Conservation (phyloP, 1,284 basidiomycete genomes). For the Boletellus deceptivus region DNA sequence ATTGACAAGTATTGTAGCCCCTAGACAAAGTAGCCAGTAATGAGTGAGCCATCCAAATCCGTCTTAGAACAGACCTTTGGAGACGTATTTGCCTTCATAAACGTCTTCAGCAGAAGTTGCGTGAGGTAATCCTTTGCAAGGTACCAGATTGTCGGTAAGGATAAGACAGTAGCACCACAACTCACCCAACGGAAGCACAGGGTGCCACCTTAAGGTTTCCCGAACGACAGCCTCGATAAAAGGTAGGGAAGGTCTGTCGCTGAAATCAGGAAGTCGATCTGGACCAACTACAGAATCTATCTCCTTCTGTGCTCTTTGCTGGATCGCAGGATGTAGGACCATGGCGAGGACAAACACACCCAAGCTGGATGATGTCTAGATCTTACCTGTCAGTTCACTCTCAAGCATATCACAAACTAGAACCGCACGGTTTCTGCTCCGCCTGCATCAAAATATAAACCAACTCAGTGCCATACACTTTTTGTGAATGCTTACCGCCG, state of each 20-base stretch:
- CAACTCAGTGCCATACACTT: background rate
- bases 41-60: background rate
- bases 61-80: conserved; percentile 30
- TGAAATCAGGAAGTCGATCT: conserved; percentile 40
- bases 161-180: conserved; percentile 1
- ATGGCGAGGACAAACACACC: conserved; percentile 50
- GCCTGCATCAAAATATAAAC: conserved; percentile 14
- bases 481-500: conserved; percentile 18
- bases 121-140: conserved; percentile 42
- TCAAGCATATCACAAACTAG: background rate
- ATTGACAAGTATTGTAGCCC: conserved; percentile 43
- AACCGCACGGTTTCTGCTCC: conserved; percentile 26
- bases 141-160: background rate
- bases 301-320: conserved; percentile 43
- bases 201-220: conserved; percentile 53
- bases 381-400: background rate
- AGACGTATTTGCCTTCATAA: conserved; percentile 43
- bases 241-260: conserved; percentile 39
- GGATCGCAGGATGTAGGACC: conserved; percentile 47
- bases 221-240: conserved; percentile 51
- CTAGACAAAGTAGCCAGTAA: conserved; percentile 11
- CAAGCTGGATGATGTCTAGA: conserved; percentile 45
- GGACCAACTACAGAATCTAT: conserved; percentile 40
- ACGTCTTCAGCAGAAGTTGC: conserved; percentile 41
- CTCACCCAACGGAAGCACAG: conserved; percentile 46